Percentiles rank a stretch among this genome's conserved stretches.
Evolutionary conservation across 108 stramenopile species (phyloP).

Genomic region (Fistulifera pelliculosa): DNA sequence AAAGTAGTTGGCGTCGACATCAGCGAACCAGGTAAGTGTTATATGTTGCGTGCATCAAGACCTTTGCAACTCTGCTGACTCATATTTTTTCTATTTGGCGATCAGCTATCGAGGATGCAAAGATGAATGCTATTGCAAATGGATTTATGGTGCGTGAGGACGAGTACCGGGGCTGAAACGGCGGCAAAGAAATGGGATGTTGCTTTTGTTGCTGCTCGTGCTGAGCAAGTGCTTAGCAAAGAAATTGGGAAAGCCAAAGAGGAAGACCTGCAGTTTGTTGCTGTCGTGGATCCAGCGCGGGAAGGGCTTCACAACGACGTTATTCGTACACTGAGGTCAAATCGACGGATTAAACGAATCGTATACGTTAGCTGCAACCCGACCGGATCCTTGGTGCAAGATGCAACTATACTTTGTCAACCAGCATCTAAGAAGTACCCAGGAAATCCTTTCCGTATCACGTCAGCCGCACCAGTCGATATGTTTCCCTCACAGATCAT

Average conservation of each 20-base stretch:
- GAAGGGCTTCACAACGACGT: constrained; percentile 82
- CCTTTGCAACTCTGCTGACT: too few species aligned
- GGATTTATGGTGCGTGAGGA: constrained; percentile 14
- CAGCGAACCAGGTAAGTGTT: constrained; percentile 24
- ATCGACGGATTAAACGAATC: constrained; percentile 57
- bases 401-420: constrained; percentile 73
- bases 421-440: constrained; percentile 62
- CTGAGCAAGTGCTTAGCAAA: constrained; percentile 54
- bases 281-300: constrained; percentile 91
- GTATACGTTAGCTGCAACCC: constrained; percentile 96
- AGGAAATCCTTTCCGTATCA: constrained; percentile 71
- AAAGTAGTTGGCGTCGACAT: constrained; percentile 85
- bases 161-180: not conserved
- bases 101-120: constrained; percentile 86
- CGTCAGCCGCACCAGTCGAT: constrained; percentile 83
- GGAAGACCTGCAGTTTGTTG: constrained; percentile 33
- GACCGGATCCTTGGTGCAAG: constrained; percentile 63
- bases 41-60: too few species aligned
- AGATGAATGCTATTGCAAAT: constrained; percentile 61
- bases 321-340: constrained; percentile 56
- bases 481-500: constrained; percentile 90
- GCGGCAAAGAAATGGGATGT: constrained; percentile 11
- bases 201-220: constrained; percentile 61
- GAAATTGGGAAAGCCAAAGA: constrained; percentile 34
- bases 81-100: too few species aligned